Base-by-base conservation (phyloP, 208 protist genomes). In the Crithidia thermophila region DNA sequence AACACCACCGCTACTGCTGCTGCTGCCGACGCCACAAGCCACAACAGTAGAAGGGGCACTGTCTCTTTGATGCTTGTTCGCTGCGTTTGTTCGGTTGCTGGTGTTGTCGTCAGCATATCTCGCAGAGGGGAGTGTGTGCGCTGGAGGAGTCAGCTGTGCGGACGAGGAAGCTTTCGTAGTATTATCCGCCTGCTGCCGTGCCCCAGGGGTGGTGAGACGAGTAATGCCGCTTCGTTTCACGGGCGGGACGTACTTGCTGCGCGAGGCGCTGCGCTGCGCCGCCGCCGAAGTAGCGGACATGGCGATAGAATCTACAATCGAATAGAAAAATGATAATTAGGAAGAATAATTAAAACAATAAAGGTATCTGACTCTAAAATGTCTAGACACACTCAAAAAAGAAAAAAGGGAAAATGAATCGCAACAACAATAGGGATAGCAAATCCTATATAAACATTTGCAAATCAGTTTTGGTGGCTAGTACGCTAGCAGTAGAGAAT, bases 181-280 rank as follows among this genome's bases (percentile, higher is more conserved):
- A 7, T 5, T 4, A 4, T 27, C 13, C 25, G 13, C 23, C 6
- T 34, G 21, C 4, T 36, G 37, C 4, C 25, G 14, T 6, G 39
- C 36, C 40, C 25, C 10, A 8, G 66, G 56, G 7, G 47, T 72
- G 33, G 36, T 10, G 33, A 65, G 55, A 11, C 51, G 55, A 4
- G 66, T 72, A 37, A 72, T 72, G 30, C 66, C 57, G 20, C 56
- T 72, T 31, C 66, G 55, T n/a, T 53, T 60, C 16, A 28, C 18
- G 8, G 27, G 13, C 6, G 40, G 10, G 0, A n/a, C 39, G 30
- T 25, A 21, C 9, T 3, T 60, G 10, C 4, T n/a, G 10, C 30
- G 53, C 14, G 43, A 9, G 28, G 28, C 64, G 16, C 39, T 20
- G 6, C 39, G 55, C 42, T 34, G 53, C 18, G 33, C 23, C 11